Evolutionary conservation across 306 rosid genomes (phyloP).

Genomic region (Lathyrus aphaca): DNA sequence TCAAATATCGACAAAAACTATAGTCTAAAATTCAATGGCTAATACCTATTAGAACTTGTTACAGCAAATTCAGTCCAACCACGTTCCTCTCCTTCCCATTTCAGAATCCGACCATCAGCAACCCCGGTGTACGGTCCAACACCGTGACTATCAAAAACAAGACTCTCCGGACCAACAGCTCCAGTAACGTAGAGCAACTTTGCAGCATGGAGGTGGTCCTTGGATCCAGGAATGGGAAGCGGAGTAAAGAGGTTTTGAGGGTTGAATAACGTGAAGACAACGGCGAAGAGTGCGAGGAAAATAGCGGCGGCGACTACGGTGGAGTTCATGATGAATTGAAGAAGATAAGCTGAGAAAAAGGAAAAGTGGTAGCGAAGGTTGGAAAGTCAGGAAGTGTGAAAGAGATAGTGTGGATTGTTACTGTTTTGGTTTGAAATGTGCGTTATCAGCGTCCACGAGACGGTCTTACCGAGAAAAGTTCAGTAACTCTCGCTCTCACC

Average conservation of each 20-base stretch:
- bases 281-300: conserved; percentile 43
- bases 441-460: not conserved
- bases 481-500: not conserved
- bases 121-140: conserved; percentile 90
- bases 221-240: conserved; percentile 50
- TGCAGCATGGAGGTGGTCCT: conserved; percentile 58
- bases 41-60: conserved; percentile 67
- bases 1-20: not conserved
- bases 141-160: conserved; percentile 68
- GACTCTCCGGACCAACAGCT: conserved; percentile 90
- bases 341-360: not conserved
- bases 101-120: conserved; percentile 87
- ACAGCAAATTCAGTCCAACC: conserved; percentile 82
- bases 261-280: conserved; percentile 38
- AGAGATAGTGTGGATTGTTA: not conserved
- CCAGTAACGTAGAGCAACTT: conserved; percentile 47
- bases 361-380: not conserved
- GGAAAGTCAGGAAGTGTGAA: not conserved
- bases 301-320: conserved; percentile 42
- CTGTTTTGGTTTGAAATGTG: not conserved
- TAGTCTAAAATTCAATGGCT: not conserved
- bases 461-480: not conserved
- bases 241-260: conserved; percentile 39
- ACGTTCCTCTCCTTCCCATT: conserved; percentile 61
- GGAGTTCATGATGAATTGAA: conserved; percentile 41